Conservation (phyloP, 2,329 filamentous ascomycete species). For the Diaporthe citri region DNA sequence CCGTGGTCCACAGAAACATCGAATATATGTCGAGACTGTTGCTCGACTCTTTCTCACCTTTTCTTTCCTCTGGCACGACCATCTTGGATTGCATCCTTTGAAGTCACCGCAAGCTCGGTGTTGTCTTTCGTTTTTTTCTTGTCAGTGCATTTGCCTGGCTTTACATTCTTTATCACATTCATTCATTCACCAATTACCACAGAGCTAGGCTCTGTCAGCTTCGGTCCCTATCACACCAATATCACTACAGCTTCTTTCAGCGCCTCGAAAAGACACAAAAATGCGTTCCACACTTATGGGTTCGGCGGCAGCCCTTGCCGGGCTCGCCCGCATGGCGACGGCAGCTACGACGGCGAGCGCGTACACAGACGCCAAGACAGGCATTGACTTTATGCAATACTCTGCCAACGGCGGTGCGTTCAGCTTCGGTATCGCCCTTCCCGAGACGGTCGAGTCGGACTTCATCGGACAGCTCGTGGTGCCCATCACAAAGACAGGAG, state of each 20-base stretch:
- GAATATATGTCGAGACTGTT: conserved; percentile 2
- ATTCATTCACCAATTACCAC: conserved; percentile 16
- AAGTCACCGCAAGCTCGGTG: conserved; percentile 31
- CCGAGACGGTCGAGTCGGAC: conserved; percentile 60
- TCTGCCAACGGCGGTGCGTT: conserved; percentile 52
- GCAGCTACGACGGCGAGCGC: conserved; percentile 44
- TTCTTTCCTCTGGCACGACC: background rate
- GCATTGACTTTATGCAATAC: conserved; percentile 58
- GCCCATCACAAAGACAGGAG: conserved; percentile 53
- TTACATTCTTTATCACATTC: conserved; percentile 20
- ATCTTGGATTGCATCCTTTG: conserved; percentile 30
- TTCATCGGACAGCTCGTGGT: conserved; percentile 67
- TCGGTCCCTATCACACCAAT: background rate
- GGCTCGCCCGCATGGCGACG: conserved; percentile 42
- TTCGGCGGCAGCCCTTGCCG: conserved; percentile 41
- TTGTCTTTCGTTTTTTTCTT: background rate
- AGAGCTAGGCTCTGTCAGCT: conserved; percentile 32
- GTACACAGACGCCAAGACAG: conserved; percentile 52
- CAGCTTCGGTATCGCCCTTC: conserved; percentile 63
- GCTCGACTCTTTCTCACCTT: background rate
- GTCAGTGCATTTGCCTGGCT: conserved; percentile 11
- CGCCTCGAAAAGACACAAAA: background rate
- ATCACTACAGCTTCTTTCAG: background rate
- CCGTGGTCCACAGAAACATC: conserved; percentile 3
- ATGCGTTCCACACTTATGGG: conserved; percentile 40